Percentiles rank a stretch among this genome's conserved stretches.
These are phyloP conservation scores for Pseudomicrostroma phylloplanum DNA, from an alignment of 1,284 basidiomycete genomes.

Conservation along the genomic window DNA sequence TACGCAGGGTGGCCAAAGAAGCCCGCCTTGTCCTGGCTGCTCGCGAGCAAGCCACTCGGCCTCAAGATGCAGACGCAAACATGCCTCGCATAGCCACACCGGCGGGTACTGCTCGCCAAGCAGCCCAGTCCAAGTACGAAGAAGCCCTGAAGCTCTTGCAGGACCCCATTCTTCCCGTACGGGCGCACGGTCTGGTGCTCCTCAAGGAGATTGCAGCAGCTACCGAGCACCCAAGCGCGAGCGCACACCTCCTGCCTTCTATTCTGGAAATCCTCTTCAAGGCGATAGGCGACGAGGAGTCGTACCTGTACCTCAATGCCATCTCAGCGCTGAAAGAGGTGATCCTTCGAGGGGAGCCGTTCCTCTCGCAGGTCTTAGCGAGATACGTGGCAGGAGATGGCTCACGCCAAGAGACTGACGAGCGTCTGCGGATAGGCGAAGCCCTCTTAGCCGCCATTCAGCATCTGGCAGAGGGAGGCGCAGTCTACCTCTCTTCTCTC, in stretches of 20 bases:
- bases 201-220: slow-evolving; percentile 37
- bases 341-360: slow-evolving; percentile 27
- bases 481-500: slow-evolving; percentile 54
- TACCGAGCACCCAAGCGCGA: slow-evolving; percentile 26
- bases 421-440: slow-evolving; percentile 74
- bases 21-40: slow-evolving; percentile 74
- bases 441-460: slow-evolving; percentile 74
- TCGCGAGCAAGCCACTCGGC: slow-evolving; percentile 47
- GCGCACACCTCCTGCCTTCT: slow-evolving; percentile 61
- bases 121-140: slow-evolving; percentile 61
- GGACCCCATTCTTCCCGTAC: slow-evolving; percentile 88
- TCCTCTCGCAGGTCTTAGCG: not conserved
- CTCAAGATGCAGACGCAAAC: not conserved
- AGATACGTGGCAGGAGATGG: not conserved
- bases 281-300: slow-evolving; percentile 82
- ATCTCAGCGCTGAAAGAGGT: slow-evolving; percentile 73
- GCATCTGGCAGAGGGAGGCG: slow-evolving; percentile 65
- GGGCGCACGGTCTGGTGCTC: slow-evolving; percentile 69
- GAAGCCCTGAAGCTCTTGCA: slow-evolving; percentile 79
- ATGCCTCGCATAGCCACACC: not conserved
- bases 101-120: not conserved
- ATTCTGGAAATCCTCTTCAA: slow-evolving; percentile 83
- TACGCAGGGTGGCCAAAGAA: slow-evolving; percentile 64
- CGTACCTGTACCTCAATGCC: slow-evolving; percentile 87
- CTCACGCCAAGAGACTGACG: not conserved